Evolutionary conservation across 345 rosid species (phyloP).

Genomic region (Eutrema yunnanense): DNA sequence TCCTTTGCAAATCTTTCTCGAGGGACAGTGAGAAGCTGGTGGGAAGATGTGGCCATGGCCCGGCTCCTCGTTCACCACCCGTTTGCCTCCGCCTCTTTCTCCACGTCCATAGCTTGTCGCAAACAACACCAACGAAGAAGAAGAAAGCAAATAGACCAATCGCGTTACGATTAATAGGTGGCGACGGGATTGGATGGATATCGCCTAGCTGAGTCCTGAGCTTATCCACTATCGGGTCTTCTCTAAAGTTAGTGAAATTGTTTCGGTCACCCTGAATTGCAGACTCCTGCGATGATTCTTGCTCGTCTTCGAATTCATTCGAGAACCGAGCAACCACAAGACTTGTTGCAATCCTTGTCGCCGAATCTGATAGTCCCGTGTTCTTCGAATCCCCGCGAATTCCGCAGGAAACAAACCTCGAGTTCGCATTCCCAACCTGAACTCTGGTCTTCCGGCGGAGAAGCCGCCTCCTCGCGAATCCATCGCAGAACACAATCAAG

Average conservation of each 20-base stretch:
- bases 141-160: conserved; percentile 67
- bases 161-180: conserved; percentile 65
- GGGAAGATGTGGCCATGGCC: conserved; percentile 80
- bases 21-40: conserved; percentile 71
- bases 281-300: conserved; percentile 33
- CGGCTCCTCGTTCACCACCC: conserved; percentile 31
- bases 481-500: conserved; percentile 19
- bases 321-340: conserved; percentile 41
- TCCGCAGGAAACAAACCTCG: conserved; percentile 38
- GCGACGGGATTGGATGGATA: conserved; percentile 87
- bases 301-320: conserved; percentile 44
- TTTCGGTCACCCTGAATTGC: conserved; percentile 36
- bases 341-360: conserved; percentile 32
- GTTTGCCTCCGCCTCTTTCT: conserved; percentile 41
- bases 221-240: conserved; percentile 87
- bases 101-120: conserved; percentile 80
- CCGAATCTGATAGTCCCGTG: conserved; percentile 30
- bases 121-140: conserved; percentile 91
- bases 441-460: conserved; percentile 13
- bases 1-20: conserved; percentile 95
- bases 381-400: conserved; percentile 29
- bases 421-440: conserved; percentile 6
- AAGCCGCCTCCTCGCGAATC: conserved; percentile 15
- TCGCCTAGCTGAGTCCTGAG: conserved; percentile 83
- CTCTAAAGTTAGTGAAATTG: conserved; percentile 53